Evolutionary conservation across 306 rosid genomes (phyloP).

Genomic region (Fagus sylvatica): DNA sequence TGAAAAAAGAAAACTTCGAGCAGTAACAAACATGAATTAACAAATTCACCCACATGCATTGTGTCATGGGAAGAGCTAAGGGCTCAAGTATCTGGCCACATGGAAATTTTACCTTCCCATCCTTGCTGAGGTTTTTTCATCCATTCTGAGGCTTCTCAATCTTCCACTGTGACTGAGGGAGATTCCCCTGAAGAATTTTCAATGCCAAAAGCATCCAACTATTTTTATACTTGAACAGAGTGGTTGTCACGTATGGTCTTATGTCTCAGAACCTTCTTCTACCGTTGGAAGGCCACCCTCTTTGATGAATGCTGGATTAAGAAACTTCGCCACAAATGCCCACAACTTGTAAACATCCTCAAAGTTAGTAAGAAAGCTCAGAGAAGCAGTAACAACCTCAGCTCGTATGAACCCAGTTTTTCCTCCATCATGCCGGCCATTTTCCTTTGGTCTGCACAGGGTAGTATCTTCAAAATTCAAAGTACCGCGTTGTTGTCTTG

Average conservation of each 20-base stretch:
- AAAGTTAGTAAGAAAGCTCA: constrained; percentile 84
- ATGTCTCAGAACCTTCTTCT: constrained; percentile 68
- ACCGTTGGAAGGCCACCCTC: constrained; percentile 76
- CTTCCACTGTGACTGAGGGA: constrained; percentile 10
- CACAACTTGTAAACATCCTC: constrained; percentile 92
- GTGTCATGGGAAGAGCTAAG: constrained; percentile 31
- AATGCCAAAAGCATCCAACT: constrained; percentile 15
- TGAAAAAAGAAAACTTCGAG: constrained; percentile 44
- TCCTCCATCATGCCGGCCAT: constrained; percentile 53
- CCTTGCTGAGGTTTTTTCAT: constrained; percentile 14
- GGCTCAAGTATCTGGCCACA: constrained; percentile 31
- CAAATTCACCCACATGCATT: constrained; percentile 52
- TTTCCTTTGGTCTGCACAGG: constrained; percentile 80
- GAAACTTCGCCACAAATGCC: constrained; percentile 90
- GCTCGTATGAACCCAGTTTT: constrained; percentile 68
- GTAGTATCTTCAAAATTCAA: constrained; percentile 60
- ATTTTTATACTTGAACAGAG: constrained; percentile 31
- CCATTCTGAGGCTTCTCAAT: constrained; percentile 24
- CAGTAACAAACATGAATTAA: constrained; percentile 62
- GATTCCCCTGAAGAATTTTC: constrained; percentile 24
- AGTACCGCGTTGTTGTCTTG: constrained; percentile 52
- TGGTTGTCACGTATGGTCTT: constrained; percentile 17
- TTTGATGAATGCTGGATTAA: constrained; percentile 61
- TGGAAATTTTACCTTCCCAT: constrained; percentile 31
- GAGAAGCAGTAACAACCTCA: constrained; percentile 90